A percentile compares a stretch with the other conserved stretches of the same genome.
These are phyloP conservation scores for Dillenia suffruticosa DNA, from an alignment of 164 flowering plant species.

Conservation along the genomic window DNA sequence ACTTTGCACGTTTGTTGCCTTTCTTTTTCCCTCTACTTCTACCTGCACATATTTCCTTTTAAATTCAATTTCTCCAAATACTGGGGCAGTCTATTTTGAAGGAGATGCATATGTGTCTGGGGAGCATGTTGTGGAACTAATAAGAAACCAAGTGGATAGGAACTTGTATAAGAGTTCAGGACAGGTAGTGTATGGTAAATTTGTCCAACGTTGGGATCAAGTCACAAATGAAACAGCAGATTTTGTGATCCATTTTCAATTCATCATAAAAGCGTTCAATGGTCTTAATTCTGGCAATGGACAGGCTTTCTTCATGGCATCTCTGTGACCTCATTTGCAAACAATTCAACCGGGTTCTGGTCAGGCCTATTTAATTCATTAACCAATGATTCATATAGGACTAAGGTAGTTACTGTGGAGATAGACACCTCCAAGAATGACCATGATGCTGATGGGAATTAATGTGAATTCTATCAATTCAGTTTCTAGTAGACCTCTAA, in stretches of 20 bases:
- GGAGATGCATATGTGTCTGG: conserved; percentile 14
- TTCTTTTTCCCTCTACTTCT: conserved; percentile 5
- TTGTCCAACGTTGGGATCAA: conserved; percentile 16
- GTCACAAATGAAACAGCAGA: background rate
- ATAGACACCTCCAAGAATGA: too few relatives aligned
- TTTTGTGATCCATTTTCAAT: conserved; percentile 22
- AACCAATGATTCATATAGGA: too few relatives aligned
- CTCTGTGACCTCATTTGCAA: conserved; percentile 1
- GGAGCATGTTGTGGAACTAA: conserved; percentile 16
- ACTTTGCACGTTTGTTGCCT: background rate
- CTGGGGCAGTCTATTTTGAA: conserved; percentile 4
- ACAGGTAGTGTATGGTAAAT: conserved; percentile 10
- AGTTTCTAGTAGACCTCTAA: too few relatives aligned
- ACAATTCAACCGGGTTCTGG: too few relatives aligned
- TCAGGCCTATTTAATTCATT: too few relatives aligned
- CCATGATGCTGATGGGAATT: too few relatives aligned
- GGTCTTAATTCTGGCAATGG: conserved; percentile 13
- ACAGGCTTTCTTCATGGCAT: conserved; percentile 21
- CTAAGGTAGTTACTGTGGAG: too few relatives aligned
- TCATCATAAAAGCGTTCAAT: conserved; percentile 12
- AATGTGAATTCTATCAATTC: too few relatives aligned
- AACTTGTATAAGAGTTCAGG: conserved; percentile 4
- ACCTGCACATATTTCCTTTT: conserved; percentile 13
- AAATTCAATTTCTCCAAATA: conserved; percentile 12
- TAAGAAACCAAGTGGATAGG: conserved; percentile 10